These are phyloP conservation scores for Cicer yamashitae DNA, from an alignment of 306 rosid species.

Conservation along the genomic window DNA sequence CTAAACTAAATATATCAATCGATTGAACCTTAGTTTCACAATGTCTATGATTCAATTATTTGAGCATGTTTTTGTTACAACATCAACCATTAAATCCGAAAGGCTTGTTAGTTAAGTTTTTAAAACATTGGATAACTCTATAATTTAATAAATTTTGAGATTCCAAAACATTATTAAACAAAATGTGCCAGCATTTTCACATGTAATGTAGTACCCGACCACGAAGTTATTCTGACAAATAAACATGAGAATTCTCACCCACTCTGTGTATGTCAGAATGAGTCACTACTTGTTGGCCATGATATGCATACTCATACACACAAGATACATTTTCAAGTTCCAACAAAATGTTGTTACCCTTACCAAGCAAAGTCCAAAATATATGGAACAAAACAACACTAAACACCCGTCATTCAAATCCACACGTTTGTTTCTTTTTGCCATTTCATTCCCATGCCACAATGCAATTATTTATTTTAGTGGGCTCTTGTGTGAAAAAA, in stretches of 20 bases:
- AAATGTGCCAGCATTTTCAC: slow-evolving; percentile 1
- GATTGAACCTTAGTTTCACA: too few relatives aligned
- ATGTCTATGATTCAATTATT: too few relatives aligned
- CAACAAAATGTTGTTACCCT: slow-evolving; percentile 30
- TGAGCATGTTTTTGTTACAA: too few relatives aligned
- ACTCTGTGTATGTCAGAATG: slow-evolving; percentile 31
- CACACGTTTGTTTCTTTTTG: slow-evolving; percentile 3
- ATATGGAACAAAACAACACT: slow-evolving; percentile 15
- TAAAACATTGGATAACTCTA: too few relatives aligned
- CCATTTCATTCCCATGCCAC: slow-evolving; percentile 28
- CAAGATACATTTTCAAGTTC: not conserved
- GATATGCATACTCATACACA: slow-evolving; percentile 14
- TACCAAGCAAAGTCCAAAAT: slow-evolving; percentile 23
- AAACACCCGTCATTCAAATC: slow-evolving; percentile 10
- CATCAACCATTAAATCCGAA: too few relatives aligned
- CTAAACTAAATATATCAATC: too few relatives aligned
- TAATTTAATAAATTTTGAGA: too few relatives aligned
- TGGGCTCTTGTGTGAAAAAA: not conserved
- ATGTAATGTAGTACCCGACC: not conserved
- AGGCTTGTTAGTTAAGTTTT: too few relatives aligned
- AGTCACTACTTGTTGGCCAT: slow-evolving; percentile 1
- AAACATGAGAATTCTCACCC: slow-evolving; percentile 32
- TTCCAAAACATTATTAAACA: not conserved
- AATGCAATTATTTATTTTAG: not conserved
- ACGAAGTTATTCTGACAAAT: slow-evolving; percentile 36